Percentiles rank a stretch among this genome's conserved stretches.
phyloP scores from a whole-genome alignment of 2,329 filamentous ascomycete genomes.

The Alternaria sp. region DNA sequence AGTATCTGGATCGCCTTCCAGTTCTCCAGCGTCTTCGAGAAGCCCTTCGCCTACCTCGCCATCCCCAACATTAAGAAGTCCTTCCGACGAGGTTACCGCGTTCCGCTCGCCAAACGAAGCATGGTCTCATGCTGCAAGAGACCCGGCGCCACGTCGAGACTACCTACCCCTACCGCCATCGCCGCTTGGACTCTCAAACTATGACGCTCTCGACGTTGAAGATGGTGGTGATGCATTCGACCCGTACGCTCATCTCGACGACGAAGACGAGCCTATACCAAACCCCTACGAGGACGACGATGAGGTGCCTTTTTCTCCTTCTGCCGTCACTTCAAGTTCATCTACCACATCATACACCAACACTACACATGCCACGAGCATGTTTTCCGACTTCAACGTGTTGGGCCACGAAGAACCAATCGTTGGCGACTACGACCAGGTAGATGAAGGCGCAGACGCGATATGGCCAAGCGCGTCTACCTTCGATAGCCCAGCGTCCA shows the following conservation, averaged over 20 bases:
- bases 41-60: constrained; percentile 27
- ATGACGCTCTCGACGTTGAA: constrained; percentile 51
- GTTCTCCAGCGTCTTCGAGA: constrained; percentile 22
- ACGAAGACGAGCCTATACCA: constrained; percentile 27
- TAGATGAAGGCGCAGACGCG: constrained; percentile 28
- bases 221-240: constrained; percentile 33
- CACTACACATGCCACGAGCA: constrained; percentile 4
- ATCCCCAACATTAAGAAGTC: constrained; percentile 9
- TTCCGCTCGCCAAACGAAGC: constrained; percentile 44
- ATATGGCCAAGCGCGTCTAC: constrained; percentile 27
- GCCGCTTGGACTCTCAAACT: constrained; percentile 51
- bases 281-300: constrained; percentile 18
- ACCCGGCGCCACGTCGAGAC: constrained; percentile 27
- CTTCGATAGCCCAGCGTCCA: background rate
- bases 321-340: constrained; percentile 16
- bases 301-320: constrained; percentile 20
- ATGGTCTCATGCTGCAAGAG: constrained; percentile 27
- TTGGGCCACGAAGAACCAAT: constrained; percentile 30
- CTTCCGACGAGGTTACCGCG: constrained; percentile 3
- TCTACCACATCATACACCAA: constrained; percentile 4
- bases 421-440: constrained; percentile 32
- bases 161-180: constrained; percentile 46
- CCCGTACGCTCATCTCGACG: constrained; percentile 39
- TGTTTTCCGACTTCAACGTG: constrained; percentile 28
- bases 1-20: constrained; percentile 20